Evolutionary conservation across 345 rosid species (phyloP).

Genomic region (Leavenworthia alabamica): DNA sequence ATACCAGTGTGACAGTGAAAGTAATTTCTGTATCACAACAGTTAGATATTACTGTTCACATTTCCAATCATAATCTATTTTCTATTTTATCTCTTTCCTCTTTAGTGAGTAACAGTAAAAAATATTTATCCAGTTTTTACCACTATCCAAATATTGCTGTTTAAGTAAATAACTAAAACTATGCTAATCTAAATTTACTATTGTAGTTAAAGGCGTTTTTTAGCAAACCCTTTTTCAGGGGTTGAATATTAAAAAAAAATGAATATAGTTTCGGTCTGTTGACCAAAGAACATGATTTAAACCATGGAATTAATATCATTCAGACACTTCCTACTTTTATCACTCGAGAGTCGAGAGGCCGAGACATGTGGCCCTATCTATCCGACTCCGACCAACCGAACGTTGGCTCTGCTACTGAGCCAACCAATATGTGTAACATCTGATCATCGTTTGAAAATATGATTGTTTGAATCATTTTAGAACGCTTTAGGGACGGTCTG

Average conservation of each 20-base stretch:
- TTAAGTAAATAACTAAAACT: neutral
- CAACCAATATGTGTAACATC: neutral
- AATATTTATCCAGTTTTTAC: neutral
- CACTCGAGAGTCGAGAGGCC: neutral
- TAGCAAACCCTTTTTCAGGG: no score
- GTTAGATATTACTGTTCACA: neutral
- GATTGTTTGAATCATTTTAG: neutral
- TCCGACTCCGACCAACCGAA: conserved; percentile 3
- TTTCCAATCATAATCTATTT: conserved; percentile 1
- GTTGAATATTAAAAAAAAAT: neutral
- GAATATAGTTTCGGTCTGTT: neutral
- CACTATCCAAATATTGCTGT: neutral
- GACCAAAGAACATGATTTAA: neutral
- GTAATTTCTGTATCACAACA: neutral
- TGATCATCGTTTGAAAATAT: neutral
- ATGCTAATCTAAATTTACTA: no score
- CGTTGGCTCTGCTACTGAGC: neutral
- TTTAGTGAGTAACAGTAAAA: neutral
- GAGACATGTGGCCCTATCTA: neutral
- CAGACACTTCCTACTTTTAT: neutral
- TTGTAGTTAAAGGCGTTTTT: neutral
- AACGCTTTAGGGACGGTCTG: no score
- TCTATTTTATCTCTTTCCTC: neutral
- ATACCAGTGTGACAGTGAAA: neutral
- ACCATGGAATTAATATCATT: neutral